Base-by-base conservation (phyloP, 441 rosid species). In the Erodium trifolium region DNA sequence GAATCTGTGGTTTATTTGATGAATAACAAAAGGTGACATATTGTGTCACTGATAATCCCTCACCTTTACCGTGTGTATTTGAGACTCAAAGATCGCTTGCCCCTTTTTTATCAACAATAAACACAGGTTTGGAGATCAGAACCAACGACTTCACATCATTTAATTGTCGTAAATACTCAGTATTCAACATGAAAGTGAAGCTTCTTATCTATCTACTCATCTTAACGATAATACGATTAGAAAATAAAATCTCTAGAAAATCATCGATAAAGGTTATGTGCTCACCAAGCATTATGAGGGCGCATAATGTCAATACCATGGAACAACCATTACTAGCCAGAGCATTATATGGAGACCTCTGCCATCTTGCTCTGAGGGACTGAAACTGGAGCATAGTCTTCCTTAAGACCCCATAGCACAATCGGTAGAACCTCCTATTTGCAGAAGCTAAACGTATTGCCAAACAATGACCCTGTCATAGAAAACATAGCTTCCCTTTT, bases 221-320 rank as follows among this genome's bases (percentile, higher is more conserved):
- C 27, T 13, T 17, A 51, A 51, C 57, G 16, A 51, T 13, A 10
- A 51, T 11, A 51, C 17, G 23, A 27, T 16, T 3, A 18, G 41
- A 45, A 13, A 43, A 59, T 23, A 9, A 4, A 31, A 14, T 12
- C 1, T 51, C n/a, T 19, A 67, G 17, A 67, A 71, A 55, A n/a
- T 29, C 43, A 37, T 45, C 16, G 16, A 59, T 23, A 18, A 34
- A 35, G 55, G 65, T 10, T 4, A 72, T 8, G 64, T 16, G 51
- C 86, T 78, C 80, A 82, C 87, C 83, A n/a, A 82, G 55, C 71
- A 79, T 57, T 16, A 79, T 37, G 18, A 86, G 79, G 45, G 75
- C 66, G 67, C 72, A 60, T 31, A 82, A n/a, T 71, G 69, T 64
- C 57, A 79, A 53, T 57, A 82, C 70, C 67, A 75, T 47, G 55